Base-by-base conservation (phyloP, 805 yeast species). In the Jamesozyma hellenica region DNA sequence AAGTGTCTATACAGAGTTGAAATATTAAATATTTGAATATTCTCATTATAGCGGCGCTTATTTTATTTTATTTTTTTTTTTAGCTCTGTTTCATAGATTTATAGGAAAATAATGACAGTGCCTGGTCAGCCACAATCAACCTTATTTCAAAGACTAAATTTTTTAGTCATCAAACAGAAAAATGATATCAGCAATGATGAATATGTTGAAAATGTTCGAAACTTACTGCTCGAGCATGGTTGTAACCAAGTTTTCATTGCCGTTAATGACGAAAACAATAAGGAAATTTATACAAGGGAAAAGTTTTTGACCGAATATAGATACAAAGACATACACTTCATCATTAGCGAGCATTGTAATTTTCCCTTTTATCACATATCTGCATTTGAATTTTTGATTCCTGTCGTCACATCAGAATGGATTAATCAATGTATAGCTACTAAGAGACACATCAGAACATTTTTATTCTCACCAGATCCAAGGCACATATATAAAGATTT, bases 401-500 rank as follows among this genome's bases (percentile, higher is more conserved):
- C 64, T 3, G 60, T 58, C 4, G 60, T 57, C 0, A 41, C 39
- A 1, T 46, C 49, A n/a, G 40, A 44, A 6, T 60, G 64, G 64
- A 43, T 58, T 13, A 14, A 38, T 16, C 46, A 43, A 14, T 48
- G 58, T 28, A 39, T 54, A 4, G 27, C 41, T 5, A 45, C 47
- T 8, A 45, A 43, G 7, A 52, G 51, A 32, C 48, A 49, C n/a
- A 38, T 49, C 21, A 49, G 55, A 35, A 51, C 62, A 2, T 37
- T 48, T 8, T 36, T 43, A 1, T 87, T 72, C 56, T 75, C 84
- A 13, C 94, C 96, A 0, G 82, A 81, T 52, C 81, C 84, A 8
- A 65, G 65, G 23, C 75, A 72, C 42, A 72, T 83, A 45, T 66
- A 90, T 53, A 77, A 75, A 43, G 71, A 74, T 38, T 71, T 75